These are phyloP conservation scores for Colletotrichum noveboracense DNA, from an alignment of 2,329 filamentous ascomycete species.

Conservation along the genomic window DNA sequence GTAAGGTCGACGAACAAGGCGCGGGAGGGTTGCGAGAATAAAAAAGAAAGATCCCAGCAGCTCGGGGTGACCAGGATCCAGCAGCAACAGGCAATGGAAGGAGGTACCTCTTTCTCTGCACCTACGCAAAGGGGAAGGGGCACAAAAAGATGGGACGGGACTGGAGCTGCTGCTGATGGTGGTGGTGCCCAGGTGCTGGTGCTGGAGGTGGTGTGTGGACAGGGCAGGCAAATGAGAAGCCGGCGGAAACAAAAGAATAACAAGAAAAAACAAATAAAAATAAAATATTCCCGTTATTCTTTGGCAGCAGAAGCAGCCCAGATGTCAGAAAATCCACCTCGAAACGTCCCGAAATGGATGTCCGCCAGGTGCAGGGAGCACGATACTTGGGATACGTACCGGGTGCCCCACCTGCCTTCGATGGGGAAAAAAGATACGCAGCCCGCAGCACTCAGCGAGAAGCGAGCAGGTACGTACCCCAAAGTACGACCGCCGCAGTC, in stretches of 20 bases:
- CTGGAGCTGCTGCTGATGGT: neutral
- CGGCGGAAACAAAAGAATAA: neutral
- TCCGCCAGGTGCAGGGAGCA: neutral
- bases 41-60: slow-evolving; percentile 9
- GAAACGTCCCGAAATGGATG: slow-evolving; percentile 5
- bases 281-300: neutral
- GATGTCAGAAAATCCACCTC: neutral
- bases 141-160: neutral
- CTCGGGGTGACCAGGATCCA: slow-evolving; percentile 4
- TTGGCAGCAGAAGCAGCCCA: neutral
- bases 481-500: neutral
- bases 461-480: neutral
- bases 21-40: neutral
- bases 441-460: neutral
- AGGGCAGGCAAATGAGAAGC: neutral
- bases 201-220: neutral
- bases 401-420: neutral
- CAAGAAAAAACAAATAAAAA: neutral
- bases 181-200: neutral
- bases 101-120: neutral
- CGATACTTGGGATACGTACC: neutral
- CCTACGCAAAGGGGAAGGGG: neutral
- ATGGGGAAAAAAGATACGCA: neutral
- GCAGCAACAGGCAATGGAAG: neutral
- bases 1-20: neutral